Base-by-base conservation (phyloP, 169 alveolate species). In the Eimeria sp. region DNA sequence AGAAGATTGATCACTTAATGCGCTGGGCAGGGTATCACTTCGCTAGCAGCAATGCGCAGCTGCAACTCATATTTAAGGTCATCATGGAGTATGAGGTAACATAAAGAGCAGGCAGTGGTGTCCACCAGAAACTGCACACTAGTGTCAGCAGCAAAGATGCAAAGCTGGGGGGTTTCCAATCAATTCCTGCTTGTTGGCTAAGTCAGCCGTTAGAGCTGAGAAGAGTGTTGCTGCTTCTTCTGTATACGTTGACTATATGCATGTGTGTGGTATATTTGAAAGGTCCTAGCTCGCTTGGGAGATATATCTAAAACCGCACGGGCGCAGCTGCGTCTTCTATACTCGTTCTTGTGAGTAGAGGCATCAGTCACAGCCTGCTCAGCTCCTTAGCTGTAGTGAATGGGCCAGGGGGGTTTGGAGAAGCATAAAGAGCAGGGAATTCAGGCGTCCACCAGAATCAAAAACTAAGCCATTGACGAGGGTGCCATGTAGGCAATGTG, bases 11-110 rank as follows among this genome's bases (percentile, higher is more conserved):
- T 47, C 89, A 94, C 25, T 65, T 94, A 82, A 84, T 94, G 49
- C 94, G 96, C 49, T 94, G 96, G 96, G 96, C 96, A 30, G 94
- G 90, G 45, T 94, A 82, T 82, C 96, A 94, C 89, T 94, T 94
- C 83, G 90, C 89, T 63, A 51, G 80, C 57, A 83, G 94, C 80
- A 72, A 70, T 45, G 90, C 83, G n/a, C 96, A 94, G 82, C 90
- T 94, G 80, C 96, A 94, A 72, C 96, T 94, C 80, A 61, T 94
- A 51, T 94, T 94, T 49, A 82, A 83, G 43, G 96, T 94, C 94
- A 72, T 94, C 34, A 67, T 82, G 67, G 96, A 94, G 58, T 94
- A 83, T 47, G 92, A 94, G 88, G 96, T 93, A 51, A 20, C 7
- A 49, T 67, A 7, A 67, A 43, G 45, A 49, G 6, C 4, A 49